Conservation (phyloP, 257 asterid genomes). For the Nicotiana undulata region DNA sequence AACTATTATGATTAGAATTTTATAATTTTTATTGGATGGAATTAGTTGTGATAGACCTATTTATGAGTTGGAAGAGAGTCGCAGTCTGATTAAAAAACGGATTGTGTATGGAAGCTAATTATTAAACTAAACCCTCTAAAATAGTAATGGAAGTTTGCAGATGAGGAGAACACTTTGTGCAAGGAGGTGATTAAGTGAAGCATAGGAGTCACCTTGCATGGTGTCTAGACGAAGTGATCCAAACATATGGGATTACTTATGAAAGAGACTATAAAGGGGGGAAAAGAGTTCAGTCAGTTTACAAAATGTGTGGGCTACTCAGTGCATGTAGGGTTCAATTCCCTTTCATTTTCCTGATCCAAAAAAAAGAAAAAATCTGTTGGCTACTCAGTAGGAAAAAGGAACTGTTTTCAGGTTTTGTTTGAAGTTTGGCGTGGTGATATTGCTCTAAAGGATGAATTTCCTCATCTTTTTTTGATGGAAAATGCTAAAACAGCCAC, state of each 20-base stretch:
- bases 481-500: neutral
- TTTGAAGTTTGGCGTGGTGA: neutral
- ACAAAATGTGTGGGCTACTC: neutral
- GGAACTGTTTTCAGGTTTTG: neutral
- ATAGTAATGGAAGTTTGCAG: neutral
- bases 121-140: neutral
- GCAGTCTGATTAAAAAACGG: neutral
- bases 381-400: neutral
- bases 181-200: neutral
- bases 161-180: neutral
- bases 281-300: neutral
- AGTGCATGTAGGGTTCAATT: neutral
- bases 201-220: neutral
- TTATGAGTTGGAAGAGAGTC: neutral
- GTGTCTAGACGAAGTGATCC: neutral
- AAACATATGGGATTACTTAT: slow-evolving; percentile 6
- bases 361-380: neutral
- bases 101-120: neutral
- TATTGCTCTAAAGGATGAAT: neutral
- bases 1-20: neutral
- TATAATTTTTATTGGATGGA: neutral
- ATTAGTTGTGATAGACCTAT: neutral
- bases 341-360: neutral
- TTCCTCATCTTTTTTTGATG: neutral
- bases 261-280: neutral